phyloP scores from a whole-genome alignment of 2,329 filamentous ascomycete species.

The Botrytis fabae region DNA sequence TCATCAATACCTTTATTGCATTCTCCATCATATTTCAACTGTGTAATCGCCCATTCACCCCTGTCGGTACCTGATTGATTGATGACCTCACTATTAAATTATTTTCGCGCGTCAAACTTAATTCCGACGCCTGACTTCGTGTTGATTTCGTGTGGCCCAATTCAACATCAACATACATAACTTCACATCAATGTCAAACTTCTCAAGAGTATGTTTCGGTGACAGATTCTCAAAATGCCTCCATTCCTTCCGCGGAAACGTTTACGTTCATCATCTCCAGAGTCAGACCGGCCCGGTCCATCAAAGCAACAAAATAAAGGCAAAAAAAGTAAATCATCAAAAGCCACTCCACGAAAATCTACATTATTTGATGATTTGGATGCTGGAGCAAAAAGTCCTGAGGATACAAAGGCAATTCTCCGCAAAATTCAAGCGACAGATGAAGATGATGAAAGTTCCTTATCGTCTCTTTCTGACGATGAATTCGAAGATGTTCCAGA shows the following conservation, averaged over 20 bases:
- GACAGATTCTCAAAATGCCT: conserved; percentile 54
- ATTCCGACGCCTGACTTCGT: conserved; percentile 11
- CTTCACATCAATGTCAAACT: no score
- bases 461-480: conserved; percentile 49
- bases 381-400: conserved; percentile 46
- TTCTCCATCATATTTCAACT: no score
- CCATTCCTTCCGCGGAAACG: conserved; percentile 69
- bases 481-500: conserved; percentile 56
- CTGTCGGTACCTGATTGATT: conserved; percentile 2
- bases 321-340: conserved; percentile 28
- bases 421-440: conserved; percentile 49
- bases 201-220: background rate
- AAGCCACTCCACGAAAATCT: conserved; percentile 49
- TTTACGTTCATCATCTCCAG: conserved; percentile 51
- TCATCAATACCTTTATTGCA: background rate
- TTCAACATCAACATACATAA: no score
- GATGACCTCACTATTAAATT: conserved; percentile 5
- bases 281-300: conserved; percentile 36
- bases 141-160: background rate
- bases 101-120: background rate
- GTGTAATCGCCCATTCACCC: background rate
- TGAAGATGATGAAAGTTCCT: conserved; percentile 42
- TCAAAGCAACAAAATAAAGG: conserved; percentile 22
- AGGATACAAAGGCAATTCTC: conserved; percentile 47
- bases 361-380: conserved; percentile 64